Evolutionary conservation across 495 filamentous ascomycete species (phyloP), one percentile per base, ranked within the genome.

Genomic region (Podospora pseudoanserina): DNA sequence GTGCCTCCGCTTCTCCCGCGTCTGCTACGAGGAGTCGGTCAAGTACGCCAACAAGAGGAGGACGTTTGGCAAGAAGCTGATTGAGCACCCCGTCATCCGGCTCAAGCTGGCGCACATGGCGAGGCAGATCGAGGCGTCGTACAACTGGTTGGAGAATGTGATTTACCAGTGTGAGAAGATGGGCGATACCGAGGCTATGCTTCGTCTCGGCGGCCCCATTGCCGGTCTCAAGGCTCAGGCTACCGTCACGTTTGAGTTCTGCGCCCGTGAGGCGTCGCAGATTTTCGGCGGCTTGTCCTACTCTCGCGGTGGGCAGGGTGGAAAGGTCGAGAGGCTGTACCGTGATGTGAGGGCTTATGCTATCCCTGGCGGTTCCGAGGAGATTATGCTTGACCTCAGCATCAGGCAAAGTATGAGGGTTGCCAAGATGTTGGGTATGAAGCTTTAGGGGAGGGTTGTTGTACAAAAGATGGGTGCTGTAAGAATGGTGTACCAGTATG

Each of bases 31-130:
- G 77, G 95, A 98, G 79, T 90, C 90, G 16, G 86, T 97, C 78
- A 96, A 96, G 76, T 98, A 97, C 82, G 94, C 92, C 39, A 89
- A 96, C 88, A 97, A 97, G 87, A 92, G 95, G 66, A 86, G 86
- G 60, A 98, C 95, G 4, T 99, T 99, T 72, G 93, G 93, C 83
- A 96, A 97, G 85, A 90, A 89, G 72, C 89, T 99, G 60, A 92
- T 97, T 77, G 92, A 97, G 72, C 95, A 99, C 81, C 92, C 94
- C 2, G 95, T 99, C 78, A 99, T 99, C 80, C 92, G 95, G 5
- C 88, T 97, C 80, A 99, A 99, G 82, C 88, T 99, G 32, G 95
- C 95, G 4, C 90, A 97, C 79, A 99, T 99, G 95, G 94, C 93
- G 18, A 88, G 95, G 61, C 95, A 98, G 81, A 97, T 97, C 79